Base-by-base conservation (phyloP, 345 rosid genomes). In the Erucastrum elatum region DNA sequence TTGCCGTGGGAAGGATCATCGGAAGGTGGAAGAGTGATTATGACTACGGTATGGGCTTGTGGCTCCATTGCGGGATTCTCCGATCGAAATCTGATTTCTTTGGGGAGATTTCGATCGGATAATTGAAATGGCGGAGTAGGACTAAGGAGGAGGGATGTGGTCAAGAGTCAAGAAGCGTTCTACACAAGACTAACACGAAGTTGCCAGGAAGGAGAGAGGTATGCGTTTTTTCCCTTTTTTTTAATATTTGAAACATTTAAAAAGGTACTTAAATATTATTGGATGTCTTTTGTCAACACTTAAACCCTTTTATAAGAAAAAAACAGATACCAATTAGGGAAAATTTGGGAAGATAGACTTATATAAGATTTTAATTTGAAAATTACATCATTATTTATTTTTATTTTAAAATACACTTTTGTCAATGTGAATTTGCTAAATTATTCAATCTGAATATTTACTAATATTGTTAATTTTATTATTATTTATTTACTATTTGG, bases 21-120 rank as follows among this genome's bases (percentile, higher is more conserved):
- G 1, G 90, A 80, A 0, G 98, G 98, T 37, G 98, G 98, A 72
- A 94, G 92, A 72, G 95, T 87, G 85, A 94, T 90, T 29, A 92
- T 87, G 26, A 94, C 95, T 0, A 94, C 87, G 2, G 91, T 85
- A 49, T 68, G 85, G 9, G 89, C 15, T 67, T 85, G 4, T n/a
- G 84, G 68, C 35, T 91, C 87, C 96, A 93, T 90, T 55, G 16
- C 12, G 35, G 0, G 6, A 44, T 44, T 75, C 66, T 70, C 56
- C 78, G 82, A 73, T 72, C 76, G 49, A 64, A 55, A 72, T 63
- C 53, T 68, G 27, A 10, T 34, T 27, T 2, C 11, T 13, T 5
- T 26, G 4, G 11, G 37, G 1, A 31, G 74, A 49, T 49, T 75
- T 70, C 31, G 68, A 80, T 75, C 71, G 75, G 75, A 73, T n/a